Conservation (phyloP, 805 yeast genomes). For the Isabelozyma rhagii region DNA sequence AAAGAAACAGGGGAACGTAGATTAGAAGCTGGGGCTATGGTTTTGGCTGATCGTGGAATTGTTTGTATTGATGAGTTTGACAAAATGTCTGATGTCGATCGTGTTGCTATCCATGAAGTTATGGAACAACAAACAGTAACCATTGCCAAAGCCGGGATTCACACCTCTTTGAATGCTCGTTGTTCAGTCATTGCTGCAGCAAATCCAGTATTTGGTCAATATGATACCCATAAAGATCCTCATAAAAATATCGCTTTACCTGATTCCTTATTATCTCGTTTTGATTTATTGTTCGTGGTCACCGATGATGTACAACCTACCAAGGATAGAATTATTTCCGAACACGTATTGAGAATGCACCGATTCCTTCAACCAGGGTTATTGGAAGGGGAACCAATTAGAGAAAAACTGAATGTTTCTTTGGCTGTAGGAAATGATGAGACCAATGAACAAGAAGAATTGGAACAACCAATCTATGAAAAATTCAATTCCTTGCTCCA, state of each 20-base stretch:
- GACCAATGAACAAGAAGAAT: no score
- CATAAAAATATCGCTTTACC: constrained; percentile 94
- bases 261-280: constrained; percentile 92
- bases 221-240: constrained; percentile 86
- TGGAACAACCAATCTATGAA: no score
- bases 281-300: constrained; percentile 83
- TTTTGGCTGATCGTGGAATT: constrained; percentile 97
- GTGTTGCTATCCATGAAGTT: constrained; percentile 98
- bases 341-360: no score
- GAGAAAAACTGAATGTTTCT: no score
- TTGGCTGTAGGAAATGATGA: no score
- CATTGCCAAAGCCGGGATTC: constrained; percentile 98
- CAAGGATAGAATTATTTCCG: no score
- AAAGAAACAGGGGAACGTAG: constrained; percentile 98
- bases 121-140: constrained; percentile 99
- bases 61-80: constrained; percentile 99
- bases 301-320: constrained; percentile 51
- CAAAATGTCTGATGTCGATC: constrained; percentile 93
- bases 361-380: no score
- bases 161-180: constrained; percentile 94
- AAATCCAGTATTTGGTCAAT: constrained; percentile 94
- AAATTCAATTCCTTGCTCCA: no score
- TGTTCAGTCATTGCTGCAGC: constrained; percentile 97
- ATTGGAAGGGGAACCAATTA: no score
- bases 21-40: constrained; percentile 96